These are phyloP conservation scores for Fusarium cyanostomum DNA, from an alignment of 2,329 filamentous ascomycete genomes.

Conservation along the genomic window DNA sequence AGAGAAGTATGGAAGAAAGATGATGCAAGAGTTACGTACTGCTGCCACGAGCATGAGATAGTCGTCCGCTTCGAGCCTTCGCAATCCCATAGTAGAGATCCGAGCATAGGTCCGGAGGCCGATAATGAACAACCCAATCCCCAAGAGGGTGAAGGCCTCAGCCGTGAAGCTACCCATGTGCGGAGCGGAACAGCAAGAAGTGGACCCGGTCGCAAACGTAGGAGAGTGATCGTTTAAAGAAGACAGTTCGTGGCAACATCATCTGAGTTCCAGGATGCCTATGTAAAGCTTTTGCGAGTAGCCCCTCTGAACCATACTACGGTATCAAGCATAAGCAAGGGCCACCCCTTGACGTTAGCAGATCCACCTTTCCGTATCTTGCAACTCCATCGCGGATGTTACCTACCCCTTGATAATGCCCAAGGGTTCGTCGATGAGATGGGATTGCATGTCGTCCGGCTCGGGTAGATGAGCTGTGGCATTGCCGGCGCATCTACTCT, in stretches of 20 bases:
- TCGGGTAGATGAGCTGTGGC: neutral
- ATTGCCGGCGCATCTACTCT: too few species aligned
- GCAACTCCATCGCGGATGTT: too few species aligned
- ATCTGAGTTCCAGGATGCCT: neutral
- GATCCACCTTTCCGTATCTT: too few species aligned
- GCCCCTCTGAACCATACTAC: too few species aligned
- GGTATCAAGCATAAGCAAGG: too few species aligned
- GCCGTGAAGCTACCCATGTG: conserved; percentile 41
- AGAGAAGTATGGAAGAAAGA: conserved; percentile 43
- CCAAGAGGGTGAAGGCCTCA: conserved; percentile 50
- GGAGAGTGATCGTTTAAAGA: neutral
- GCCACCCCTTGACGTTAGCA: too few species aligned
- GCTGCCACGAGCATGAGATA: conserved; percentile 48
- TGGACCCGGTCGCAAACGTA: neutral
- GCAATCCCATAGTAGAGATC: conserved; percentile 45
- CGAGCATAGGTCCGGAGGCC: conserved; percentile 50
- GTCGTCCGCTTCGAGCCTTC: conserved; percentile 49
- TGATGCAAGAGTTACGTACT: conserved; percentile 49
- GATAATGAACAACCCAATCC: conserved; percentile 48
- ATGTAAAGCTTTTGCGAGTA: neutral
- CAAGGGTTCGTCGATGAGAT: neutral
- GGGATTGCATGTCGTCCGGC: neutral
- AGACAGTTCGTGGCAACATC: neutral
- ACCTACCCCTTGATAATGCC: neutral
- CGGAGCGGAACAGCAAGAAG: neutral